Conservation (phyloP, 805 yeast species). For the fission yeast (Schizosaccharomyces pombe) region DNA sequence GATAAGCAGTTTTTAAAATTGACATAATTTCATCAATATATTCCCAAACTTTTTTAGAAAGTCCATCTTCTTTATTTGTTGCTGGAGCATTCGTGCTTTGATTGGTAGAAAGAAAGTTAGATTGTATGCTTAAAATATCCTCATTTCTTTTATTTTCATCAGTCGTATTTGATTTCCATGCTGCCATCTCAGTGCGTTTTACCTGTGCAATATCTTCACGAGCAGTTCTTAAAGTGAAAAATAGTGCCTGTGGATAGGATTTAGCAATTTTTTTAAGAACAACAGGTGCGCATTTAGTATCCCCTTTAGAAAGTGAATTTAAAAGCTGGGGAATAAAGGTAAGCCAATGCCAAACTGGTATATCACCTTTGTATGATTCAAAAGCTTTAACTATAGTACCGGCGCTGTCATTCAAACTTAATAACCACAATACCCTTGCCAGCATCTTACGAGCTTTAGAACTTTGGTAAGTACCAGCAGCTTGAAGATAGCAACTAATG, state of each 20-base stretch:
- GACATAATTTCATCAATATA: slow-evolving; percentile 85
- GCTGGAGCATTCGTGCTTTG: no score
- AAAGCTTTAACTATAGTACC: slow-evolving; percentile 71
- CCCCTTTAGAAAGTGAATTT: slow-evolving; percentile 72
- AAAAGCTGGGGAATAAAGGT: slow-evolving; percentile 86
- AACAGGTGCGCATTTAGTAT: slow-evolving; percentile 71
- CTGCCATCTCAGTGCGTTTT: slow-evolving; percentile 47
- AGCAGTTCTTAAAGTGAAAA: slow-evolving; percentile 83
- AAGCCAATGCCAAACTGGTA: slow-evolving; percentile 98
- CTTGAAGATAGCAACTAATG: slow-evolving; percentile 84
- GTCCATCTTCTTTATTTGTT: no score
- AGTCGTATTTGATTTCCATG: slow-evolving; percentile 15
- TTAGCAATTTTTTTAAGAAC: slow-evolving; percentile 81
- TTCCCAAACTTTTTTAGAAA: slow-evolving; percentile 59
- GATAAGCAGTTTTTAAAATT: slow-evolving; percentile 87
- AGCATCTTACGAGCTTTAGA: slow-evolving; percentile 70
- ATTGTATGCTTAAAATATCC: no score
- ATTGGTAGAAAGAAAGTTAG: no score
- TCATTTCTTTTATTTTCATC: not conserved
- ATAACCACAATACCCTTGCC: slow-evolving; percentile 80
- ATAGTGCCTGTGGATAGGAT: slow-evolving; percentile 89
- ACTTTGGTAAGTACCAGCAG: slow-evolving; percentile 87
- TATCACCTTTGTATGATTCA: slow-evolving; percentile 81
- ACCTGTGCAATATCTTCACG: slow-evolving; percentile 79
- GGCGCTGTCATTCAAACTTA: slow-evolving; percentile 65